Evolutionary conservation across 768 basidiomycete species (phyloP).

Genomic region (Calocera viscosa): DNA sequence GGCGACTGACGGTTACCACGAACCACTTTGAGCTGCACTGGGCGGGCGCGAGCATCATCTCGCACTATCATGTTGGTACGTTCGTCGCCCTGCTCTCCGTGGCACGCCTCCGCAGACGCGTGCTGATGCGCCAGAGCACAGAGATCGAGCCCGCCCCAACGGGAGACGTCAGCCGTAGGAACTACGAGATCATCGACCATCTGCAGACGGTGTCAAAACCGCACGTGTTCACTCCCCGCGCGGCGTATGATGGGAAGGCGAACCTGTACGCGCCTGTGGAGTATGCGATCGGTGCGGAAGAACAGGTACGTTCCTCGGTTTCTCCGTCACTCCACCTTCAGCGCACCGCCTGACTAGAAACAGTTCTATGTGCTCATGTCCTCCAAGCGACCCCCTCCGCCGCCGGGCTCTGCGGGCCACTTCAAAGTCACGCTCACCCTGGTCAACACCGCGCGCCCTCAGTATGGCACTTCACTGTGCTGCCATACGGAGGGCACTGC

Average conservation of each 20-base stretch:
- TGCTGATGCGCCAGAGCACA: neutral
- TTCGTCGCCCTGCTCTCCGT: neutral
- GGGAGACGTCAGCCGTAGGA: neutral
- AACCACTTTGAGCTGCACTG: neutral
- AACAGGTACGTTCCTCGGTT: neutral
- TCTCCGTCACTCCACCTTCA: neutral
- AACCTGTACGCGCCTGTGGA: neutral
- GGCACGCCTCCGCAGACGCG: neutral
- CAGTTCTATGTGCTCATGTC: conserved; percentile 3
- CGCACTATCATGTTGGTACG: conserved; percentile 3
- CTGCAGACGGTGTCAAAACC: neutral
- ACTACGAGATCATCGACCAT: conserved; percentile 4
- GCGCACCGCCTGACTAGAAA: neutral
- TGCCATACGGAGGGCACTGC: neutral
- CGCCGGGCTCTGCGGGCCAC: neutral
- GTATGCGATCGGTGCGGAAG: neutral
- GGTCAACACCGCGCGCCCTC: neutral
- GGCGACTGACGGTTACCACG: neutral
- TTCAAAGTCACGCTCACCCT: neutral
- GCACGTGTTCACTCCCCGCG: neutral
- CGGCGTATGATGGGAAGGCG: neutral
- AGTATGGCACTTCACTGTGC: neutral
- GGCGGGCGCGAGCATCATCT: neutral
- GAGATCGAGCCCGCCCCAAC: neutral
- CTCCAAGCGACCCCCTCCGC: neutral